These are phyloP conservation scores for Chenopodium album DNA, from an alignment of 148 eudicot genomes.

Conservation along the genomic window DNA sequence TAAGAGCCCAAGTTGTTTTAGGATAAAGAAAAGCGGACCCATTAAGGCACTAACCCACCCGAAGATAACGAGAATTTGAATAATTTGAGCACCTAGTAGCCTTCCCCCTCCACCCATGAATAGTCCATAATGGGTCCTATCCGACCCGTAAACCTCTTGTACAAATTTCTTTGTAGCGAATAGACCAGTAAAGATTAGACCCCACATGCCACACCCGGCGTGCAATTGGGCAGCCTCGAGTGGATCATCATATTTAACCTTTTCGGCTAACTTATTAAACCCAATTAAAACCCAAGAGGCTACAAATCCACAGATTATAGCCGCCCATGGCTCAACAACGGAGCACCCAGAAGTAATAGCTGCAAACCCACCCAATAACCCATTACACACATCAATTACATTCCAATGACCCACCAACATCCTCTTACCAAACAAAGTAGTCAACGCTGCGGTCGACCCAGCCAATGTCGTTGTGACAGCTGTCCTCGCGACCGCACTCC, in stretches of 20 bases:
- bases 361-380: slow-evolving; percentile 58
- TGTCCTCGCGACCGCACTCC: slow-evolving; percentile 64
- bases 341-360: slow-evolving; percentile 63
- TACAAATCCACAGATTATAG: slow-evolving; percentile 51
- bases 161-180: slow-evolving; percentile 39
- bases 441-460: slow-evolving; percentile 57
- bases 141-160: slow-evolving; percentile 32
- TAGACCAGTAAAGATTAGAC: slow-evolving; percentile 46
- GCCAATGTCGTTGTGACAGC: slow-evolving; percentile 64
- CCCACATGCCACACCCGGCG: slow-evolving; percentile 56
- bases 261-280: slow-evolving; percentile 38
- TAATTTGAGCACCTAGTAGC: slow-evolving; percentile 41
- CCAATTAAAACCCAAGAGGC: slow-evolving; percentile 47
- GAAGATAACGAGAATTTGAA: slow-evolving; percentile 39
- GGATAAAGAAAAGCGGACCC: slow-evolving; percentile 39
- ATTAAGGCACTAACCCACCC: slow-evolving; percentile 50
- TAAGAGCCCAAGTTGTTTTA: slow-evolving; percentile 32
- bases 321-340: slow-evolving; percentile 67
- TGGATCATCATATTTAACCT: slow-evolving; percentile 41
- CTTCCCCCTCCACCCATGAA: slow-evolving; percentile 55
- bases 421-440: slow-evolving; percentile 53
- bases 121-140: slow-evolving; percentile 37
- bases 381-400: slow-evolving; percentile 59
- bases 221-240: slow-evolving; percentile 55
- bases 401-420: slow-evolving; percentile 58